Conservation (phyloP, 2,329 filamentous ascomycete species). For the Penicillium sp. region DNA sequence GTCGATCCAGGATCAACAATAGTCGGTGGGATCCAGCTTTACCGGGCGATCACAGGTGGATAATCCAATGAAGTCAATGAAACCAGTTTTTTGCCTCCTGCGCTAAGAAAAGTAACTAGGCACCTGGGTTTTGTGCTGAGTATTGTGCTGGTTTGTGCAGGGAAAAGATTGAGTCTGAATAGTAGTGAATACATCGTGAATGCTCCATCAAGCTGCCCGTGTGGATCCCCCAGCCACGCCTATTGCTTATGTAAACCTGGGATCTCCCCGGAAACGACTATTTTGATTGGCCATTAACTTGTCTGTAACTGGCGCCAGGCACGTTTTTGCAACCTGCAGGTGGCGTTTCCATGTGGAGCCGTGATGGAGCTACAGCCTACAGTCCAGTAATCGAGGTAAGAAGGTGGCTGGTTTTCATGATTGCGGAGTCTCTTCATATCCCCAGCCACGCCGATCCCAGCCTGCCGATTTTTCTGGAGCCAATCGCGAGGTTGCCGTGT, state of each 20-base stretch:
- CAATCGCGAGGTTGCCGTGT: constrained; percentile 22
- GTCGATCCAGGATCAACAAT: constrained; percentile 17
- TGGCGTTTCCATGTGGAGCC: constrained; percentile 25
- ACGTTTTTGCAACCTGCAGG: constrained; percentile 13
- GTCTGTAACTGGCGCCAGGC: not conserved
- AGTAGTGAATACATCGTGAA: not conserved
- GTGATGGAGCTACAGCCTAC: constrained; percentile 4
- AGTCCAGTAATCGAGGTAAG: not conserved
- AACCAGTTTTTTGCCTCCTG: not conserved
- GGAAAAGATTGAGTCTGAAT: not conserved
- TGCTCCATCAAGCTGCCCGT: not conserved
- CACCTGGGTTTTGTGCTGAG: constrained; percentile 14
- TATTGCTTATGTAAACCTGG: constrained; percentile 15
- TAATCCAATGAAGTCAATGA: constrained; percentile 13
- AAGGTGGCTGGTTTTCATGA: constrained; percentile 17
- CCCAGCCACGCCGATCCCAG: constrained; percentile 36
- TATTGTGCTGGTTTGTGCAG: not conserved
- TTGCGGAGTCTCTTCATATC: not conserved
- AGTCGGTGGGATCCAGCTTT: not conserved
- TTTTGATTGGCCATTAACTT: not conserved
- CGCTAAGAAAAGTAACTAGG: constrained; percentile 35
- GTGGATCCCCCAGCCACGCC: constrained; percentile 31
- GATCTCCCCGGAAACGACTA: constrained; percentile 10
- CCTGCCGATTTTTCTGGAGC: constrained; percentile 29
- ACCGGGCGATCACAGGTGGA: constrained; percentile 10